Evolutionary conservation across 139 green algal species (phyloP).

Genomic region (Desmodesmus armatus): DNA sequence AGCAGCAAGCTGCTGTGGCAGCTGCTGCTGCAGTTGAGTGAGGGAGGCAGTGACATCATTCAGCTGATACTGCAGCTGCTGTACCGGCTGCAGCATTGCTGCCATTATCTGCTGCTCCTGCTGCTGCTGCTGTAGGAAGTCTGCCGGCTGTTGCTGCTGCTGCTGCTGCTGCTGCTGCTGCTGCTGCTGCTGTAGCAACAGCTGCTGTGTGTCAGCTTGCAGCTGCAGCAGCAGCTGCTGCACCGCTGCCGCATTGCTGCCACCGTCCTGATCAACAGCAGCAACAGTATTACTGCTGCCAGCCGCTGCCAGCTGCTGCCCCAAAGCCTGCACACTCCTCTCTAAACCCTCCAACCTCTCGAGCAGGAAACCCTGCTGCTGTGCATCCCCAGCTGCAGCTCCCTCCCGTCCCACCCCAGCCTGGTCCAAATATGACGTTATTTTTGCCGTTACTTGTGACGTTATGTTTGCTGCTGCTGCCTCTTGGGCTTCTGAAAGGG

Average conservation of each 20-base stretch:
- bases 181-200: neutral
- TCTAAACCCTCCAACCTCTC: neutral
- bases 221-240: neutral
- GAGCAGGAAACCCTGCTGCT: no score
- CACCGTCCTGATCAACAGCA: neutral
- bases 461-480: neutral
- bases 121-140: constrained; percentile 12
- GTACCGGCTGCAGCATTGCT: constrained; percentile 29
- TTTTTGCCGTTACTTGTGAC: no score
- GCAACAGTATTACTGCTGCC: no score
- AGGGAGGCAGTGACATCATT: no score
- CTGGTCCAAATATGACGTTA: no score
- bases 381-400: neutral
- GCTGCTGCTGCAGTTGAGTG: neutral
- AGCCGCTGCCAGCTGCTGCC: neutral
- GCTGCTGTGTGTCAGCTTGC: no score
- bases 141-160: neutral
- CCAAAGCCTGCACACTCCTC: neutral
- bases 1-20: neutral
- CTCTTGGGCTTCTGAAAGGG: constrained; percentile 16
- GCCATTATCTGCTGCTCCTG: neutral
- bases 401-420: neutral
- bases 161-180: constrained; percentile 15
- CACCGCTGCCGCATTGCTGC: neutral
- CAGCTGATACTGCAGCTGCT: no score